Evolutionary conservation across 1,139 yeast genomes (phyloP).

Genomic region (Casaregolazyma lundiana): DNA sequence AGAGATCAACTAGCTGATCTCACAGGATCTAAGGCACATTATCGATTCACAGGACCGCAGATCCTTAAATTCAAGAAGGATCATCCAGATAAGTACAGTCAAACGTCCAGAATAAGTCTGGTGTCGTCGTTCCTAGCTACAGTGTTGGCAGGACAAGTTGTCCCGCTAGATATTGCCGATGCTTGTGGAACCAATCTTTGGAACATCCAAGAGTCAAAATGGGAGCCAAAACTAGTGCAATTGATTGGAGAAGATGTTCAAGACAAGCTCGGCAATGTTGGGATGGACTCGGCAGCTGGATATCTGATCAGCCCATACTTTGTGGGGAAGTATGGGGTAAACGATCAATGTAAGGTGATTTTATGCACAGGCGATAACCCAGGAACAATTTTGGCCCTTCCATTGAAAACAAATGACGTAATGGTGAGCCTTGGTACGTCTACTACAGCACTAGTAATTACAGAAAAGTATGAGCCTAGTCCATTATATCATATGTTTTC

Average conservation of each 20-base stretch:
- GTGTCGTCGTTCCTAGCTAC: constrained; percentile 79
- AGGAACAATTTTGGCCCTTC: constrained; percentile 81
- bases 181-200: constrained; percentile 91
- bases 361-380: constrained; percentile 86
- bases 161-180: constrained; percentile 73
- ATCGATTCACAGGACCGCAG: constrained; percentile 87
- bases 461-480: constrained; percentile 73
- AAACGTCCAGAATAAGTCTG: constrained; percentile 61
- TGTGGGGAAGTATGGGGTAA: constrained; percentile 58
- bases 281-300: constrained; percentile 37
- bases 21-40: constrained; percentile 87
- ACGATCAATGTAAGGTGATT: constrained; percentile 49
- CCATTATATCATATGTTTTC: constrained; percentile 79
- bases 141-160: constrained; percentile 58
- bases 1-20: constrained; percentile 57
- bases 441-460: constrained; percentile 77
- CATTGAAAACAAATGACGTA: constrained; percentile 70
- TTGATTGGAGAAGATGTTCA: constrained; percentile 31
- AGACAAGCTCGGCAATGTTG: constrained; percentile 48
- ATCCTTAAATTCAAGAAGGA: constrained; percentile 65
- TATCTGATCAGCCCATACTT: constrained; percentile 53
- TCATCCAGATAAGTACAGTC: constrained; percentile 48
- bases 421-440: constrained; percentile 84
- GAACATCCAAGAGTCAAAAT: constrained; percentile 53
- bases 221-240: constrained; percentile 48